These are phyloP conservation scores for Malassezia nana DNA, from an alignment of 1,284 basidiomycete species.

Conservation along the genomic window DNA sequence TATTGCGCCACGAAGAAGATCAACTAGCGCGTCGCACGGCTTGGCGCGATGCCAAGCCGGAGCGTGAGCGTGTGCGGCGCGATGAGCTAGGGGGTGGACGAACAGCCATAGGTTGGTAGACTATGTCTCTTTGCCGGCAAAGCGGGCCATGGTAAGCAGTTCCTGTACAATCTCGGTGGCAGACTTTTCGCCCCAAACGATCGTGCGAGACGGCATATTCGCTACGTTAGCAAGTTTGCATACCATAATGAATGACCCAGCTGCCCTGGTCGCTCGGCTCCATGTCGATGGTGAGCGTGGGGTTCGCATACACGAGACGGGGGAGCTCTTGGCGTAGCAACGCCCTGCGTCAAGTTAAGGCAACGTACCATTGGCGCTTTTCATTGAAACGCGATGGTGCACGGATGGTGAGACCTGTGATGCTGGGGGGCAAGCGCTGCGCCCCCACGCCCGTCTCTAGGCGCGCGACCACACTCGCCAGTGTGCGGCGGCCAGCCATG, in stretches of 20 bases:
- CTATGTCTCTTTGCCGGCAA: background rate
- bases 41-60: conserved; percentile 6
- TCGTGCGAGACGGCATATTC: conserved; percentile 17
- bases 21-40: conserved; percentile 8
- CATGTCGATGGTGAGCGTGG: conserved; percentile 4
- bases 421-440: conserved; percentile 1
- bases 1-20: conserved; percentile 6
- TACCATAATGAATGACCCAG: conserved; percentile 6
- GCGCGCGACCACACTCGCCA: background rate
- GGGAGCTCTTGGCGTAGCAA: conserved; percentile 14
- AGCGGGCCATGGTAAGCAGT: conserved; percentile 15
- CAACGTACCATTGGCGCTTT: conserved; percentile 12
- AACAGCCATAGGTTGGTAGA: background rate
- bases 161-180: conserved; percentile 7
- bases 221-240: background rate
- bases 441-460: conserved; percentile 7
- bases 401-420: conserved; percentile 3
- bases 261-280: background rate
- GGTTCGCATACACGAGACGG: conserved; percentile 15
- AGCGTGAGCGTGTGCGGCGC: conserved; percentile 3
- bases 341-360: conserved; percentile 4
- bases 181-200: conserved; percentile 14
- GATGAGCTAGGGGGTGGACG: conserved; percentile 18
- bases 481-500: background rate
- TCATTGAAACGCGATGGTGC: conserved; percentile 5